phyloP scores from a whole-genome alignment of 1,139 yeast species.

The Blastobotrys apis region DNA sequence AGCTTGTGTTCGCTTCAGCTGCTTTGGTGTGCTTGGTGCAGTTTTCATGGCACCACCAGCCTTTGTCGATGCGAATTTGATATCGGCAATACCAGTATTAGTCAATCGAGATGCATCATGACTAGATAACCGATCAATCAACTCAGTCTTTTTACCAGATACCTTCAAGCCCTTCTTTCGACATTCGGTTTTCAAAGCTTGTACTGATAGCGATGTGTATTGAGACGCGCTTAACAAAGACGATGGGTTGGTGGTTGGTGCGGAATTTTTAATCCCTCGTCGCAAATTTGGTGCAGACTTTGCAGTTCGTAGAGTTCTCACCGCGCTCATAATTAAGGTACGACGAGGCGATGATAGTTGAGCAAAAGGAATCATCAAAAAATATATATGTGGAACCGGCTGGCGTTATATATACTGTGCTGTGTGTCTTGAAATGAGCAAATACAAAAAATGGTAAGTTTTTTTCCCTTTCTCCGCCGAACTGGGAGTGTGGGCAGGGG shows the following conservation, averaged over 20 bases:
- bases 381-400: too few relatives aligned
- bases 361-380: too few relatives aligned
- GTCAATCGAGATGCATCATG: conserved; percentile 34
- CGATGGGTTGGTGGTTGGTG: conserved; percentile 34
- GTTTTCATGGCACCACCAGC: conserved; percentile 35
- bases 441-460: too few relatives aligned
- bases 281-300: conserved; percentile 21
- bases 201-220: conserved; percentile 42
- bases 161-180: conserved; percentile 52
- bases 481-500: too few relatives aligned
- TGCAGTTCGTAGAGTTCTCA: conserved; percentile 17
- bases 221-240: conserved; percentile 30
- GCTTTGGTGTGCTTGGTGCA: not conserved
- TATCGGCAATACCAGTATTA: conserved; percentile 23
- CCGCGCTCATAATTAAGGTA: conserved; percentile 4
- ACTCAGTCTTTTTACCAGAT: conserved; percentile 51
- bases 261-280: conserved; percentile 29
- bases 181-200: conserved; percentile 51
- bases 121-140: conserved; percentile 45
- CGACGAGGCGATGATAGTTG: too few relatives aligned
- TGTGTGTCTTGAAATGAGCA: too few relatives aligned
- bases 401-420: too few relatives aligned
- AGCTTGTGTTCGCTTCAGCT: conserved; percentile 1
- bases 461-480: too few relatives aligned
- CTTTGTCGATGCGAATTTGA: conserved; percentile 4